phyloP scores from a whole-genome alignment of 2,329 filamentous ascomycete species.

The Anthostomella pinea region DNA sequence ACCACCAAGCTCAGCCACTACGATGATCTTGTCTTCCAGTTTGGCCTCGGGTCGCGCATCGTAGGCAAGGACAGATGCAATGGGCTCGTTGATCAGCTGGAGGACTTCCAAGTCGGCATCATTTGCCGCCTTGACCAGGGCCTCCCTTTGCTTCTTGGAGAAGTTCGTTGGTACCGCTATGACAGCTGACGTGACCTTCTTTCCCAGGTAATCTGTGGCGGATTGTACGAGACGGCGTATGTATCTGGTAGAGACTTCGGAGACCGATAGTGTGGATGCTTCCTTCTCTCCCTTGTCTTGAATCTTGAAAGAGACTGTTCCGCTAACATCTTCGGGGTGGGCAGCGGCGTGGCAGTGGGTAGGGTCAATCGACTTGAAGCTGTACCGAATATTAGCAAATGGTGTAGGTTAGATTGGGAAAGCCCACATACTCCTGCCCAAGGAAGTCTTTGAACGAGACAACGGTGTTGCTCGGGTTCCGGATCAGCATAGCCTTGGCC shows the following conservation, averaged over 20 bases:
- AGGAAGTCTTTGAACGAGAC: constrained; percentile 95
- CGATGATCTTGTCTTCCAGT: constrained; percentile 79
- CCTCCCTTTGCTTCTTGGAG: constrained; percentile 78
- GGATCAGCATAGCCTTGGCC: constrained; percentile 88
- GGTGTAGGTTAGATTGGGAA: not conserved
- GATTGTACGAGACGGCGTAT: constrained; percentile 77
- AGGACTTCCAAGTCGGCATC: constrained; percentile 83
- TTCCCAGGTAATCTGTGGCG: constrained; percentile 89
- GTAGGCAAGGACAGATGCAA: constrained; percentile 85
- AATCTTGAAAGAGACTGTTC: constrained; percentile 76
- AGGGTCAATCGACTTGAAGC: constrained; percentile 93
- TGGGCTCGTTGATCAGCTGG: constrained; percentile 88
- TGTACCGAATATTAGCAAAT: constrained; percentile 30
- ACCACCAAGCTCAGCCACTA: constrained; percentile 90
- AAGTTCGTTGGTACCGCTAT: constrained; percentile 95
- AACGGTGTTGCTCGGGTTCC: constrained; percentile 90
- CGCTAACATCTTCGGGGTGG: constrained; percentile 74
- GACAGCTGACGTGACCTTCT: constrained; percentile 90
- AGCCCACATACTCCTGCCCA: constrained; percentile 73
- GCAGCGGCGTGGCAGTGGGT: constrained; percentile 92
- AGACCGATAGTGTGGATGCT: constrained; percentile 68
- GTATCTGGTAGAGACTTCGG: constrained; percentile 81
- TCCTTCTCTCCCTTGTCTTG: constrained; percentile 69
- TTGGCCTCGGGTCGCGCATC: constrained; percentile 77
- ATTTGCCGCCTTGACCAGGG: constrained; percentile 73